A percentile compares a stretch with the other conserved stretches of the same genome.
These are phyloP conservation scores for Leishmania major DNA, from an alignment of 208 protist species.

Conservation along the genomic window DNA sequence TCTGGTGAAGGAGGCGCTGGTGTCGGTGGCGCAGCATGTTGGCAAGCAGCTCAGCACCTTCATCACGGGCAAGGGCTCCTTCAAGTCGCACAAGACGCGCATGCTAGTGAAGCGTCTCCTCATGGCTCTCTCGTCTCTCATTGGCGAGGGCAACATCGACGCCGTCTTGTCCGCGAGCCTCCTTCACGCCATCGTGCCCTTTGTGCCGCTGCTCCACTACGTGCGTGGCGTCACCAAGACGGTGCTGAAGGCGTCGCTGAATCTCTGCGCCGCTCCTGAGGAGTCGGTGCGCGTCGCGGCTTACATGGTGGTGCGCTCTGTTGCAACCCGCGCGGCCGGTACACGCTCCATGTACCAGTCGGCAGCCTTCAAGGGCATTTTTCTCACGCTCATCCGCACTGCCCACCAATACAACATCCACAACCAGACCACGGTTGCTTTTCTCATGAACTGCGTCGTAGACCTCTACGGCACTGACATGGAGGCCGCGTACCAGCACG, in stretches of 20 bases:
- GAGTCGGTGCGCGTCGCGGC: constrained; percentile 84
- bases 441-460: constrained; percentile 95
- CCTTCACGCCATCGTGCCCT: constrained; percentile 74
- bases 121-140: constrained; percentile 57
- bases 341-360: constrained; percentile 93
- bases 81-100: constrained; percentile 77
- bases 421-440: constrained; percentile 81
- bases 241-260: constrained; percentile 72
- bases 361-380: constrained; percentile 92
- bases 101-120: constrained; percentile 82
- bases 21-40: constrained; percentile 68
- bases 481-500: constrained; percentile 93
- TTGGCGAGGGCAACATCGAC: constrained; percentile 70
- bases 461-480: constrained; percentile 96
- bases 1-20: constrained; percentile 84
- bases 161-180: constrained; percentile 63
- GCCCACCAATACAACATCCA: constrained; percentile 84
- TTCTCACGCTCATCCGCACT: constrained; percentile 90
- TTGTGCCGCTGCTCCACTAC: constrained; percentile 91
- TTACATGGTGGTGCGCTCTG: constrained; percentile 86
- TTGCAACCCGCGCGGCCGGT: constrained; percentile 86
- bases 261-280: constrained; percentile 73
- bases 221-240: constrained; percentile 82
- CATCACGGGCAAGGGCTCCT: constrained; percentile 84
- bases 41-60: constrained; percentile 64